A percentile compares a stretch with the other conserved stretches of the same genome.
These are phyloP conservation scores for Casuarina equisetifolia DNA, from an alignment of 306 rosid species.

Conservation along the genomic window DNA sequence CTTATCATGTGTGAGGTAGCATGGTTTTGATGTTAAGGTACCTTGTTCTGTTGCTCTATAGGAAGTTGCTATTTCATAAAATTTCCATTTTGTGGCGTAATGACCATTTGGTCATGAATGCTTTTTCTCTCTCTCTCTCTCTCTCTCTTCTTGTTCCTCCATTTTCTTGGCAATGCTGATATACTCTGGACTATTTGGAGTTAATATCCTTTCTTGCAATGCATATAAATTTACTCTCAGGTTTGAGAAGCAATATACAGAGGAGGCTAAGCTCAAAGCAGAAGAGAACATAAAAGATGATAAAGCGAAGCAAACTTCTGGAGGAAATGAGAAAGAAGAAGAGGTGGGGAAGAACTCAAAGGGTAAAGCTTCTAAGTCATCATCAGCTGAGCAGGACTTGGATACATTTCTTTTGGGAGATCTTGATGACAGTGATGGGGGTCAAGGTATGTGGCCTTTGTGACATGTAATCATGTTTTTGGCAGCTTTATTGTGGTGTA, in stretches of 20 bases:
- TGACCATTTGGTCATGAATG: not conserved
- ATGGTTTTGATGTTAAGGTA: constrained; percentile 1
- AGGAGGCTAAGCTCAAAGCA: constrained; percentile 71
- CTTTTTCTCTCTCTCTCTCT: not conserved
- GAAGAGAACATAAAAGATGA: constrained; percentile 52
- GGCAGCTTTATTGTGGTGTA: not conserved
- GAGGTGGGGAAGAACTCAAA: constrained; percentile 47
- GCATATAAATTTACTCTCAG: constrained; percentile 44
- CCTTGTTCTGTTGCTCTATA: not conserved
- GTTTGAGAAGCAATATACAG: constrained; percentile 80
- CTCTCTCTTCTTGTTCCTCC: not conserved
- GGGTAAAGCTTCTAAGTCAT: constrained; percentile 58
- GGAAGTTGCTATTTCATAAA: not conserved
- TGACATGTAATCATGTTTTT: constrained; percentile 16
- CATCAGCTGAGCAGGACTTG: constrained; percentile 81
- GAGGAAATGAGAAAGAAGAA: constrained; percentile 57
- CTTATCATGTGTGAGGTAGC: not conserved
- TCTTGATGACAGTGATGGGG: constrained; percentile 94
- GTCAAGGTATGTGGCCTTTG: constrained; percentile 55
- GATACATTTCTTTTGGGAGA: constrained; percentile 94
- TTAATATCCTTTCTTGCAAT: constrained; percentile 9
- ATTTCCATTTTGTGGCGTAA: not conserved
- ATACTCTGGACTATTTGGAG: constrained; percentile 10
- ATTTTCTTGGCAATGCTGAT: not conserved
- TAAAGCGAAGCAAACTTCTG: constrained; percentile 49